Conservation (phyloP, 306 rosid species). For the Medicago lupulina region DNA sequence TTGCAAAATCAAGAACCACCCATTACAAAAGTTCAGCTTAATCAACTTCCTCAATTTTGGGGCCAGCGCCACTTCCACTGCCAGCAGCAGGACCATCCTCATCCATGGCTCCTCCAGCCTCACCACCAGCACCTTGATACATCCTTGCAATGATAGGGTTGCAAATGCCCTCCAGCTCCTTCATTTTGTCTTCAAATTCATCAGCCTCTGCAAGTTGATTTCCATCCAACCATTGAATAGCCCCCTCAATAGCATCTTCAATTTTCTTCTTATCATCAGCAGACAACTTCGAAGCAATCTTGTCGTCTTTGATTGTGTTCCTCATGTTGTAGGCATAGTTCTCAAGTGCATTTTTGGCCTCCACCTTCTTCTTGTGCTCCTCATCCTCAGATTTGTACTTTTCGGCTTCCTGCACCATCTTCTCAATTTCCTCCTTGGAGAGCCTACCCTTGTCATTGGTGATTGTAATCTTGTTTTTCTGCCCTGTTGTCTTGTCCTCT, state of each 20-base stretch:
- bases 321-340: conserved; percentile 66
- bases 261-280: conserved; percentile 64
- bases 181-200: conserved; percentile 61
- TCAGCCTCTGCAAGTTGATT: conserved; percentile 63
- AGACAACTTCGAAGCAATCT: conserved; percentile 58
- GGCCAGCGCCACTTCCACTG: conserved; percentile 57
- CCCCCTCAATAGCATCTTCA: conserved; percentile 62
- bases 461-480: conserved; percentile 66
- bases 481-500: conserved; percentile 66
- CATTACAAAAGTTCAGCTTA: conserved; percentile 5
- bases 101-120: conserved; percentile 57
- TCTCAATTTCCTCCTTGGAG: conserved; percentile 66
- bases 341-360: conserved; percentile 59
- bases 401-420: conserved; percentile 67
- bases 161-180: conserved; percentile 63
- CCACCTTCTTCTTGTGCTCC: conserved; percentile 66
- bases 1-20: neutral
- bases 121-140: conserved; percentile 61
- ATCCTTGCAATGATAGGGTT: conserved; percentile 65
- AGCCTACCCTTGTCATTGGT: conserved; percentile 69
- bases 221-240: conserved; percentile 62
- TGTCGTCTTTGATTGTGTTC: conserved; percentile 62
- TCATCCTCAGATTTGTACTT: conserved; percentile 59
- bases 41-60: conserved; percentile 65
- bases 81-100: conserved; percentile 56